Evolutionary conservation across 2,329 filamentous ascomycete species (phyloP).

Genomic region (Leptographium galeiforme): DNA sequence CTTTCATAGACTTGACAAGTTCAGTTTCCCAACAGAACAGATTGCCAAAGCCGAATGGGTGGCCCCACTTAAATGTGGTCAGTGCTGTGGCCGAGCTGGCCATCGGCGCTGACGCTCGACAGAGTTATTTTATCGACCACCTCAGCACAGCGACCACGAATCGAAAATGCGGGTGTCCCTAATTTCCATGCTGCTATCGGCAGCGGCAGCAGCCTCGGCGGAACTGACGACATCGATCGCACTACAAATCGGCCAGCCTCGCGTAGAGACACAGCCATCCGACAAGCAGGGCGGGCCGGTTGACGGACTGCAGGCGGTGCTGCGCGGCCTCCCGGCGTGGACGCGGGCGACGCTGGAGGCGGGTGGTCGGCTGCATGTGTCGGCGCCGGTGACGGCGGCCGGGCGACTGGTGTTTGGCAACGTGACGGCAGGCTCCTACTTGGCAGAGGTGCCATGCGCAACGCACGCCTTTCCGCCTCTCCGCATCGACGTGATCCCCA

Average conservation of each 20-base stretch:
- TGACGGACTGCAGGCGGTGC: not conserved
- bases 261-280: not conserved
- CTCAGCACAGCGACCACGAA: not conserved
- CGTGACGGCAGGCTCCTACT: constrained; percentile 59
- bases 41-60: too few species aligned
- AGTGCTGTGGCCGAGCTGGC: too few species aligned
- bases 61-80: too few species aligned
- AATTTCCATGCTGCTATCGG: not conserved
- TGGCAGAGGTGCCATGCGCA: constrained; percentile 65
- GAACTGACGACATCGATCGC: constrained; percentile 4
- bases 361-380: constrained; percentile 39
- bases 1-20: not conserved
- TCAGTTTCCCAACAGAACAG: not conserved
- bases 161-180: not conserved
- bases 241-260: constrained; percentile 8
- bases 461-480: constrained; percentile 67
- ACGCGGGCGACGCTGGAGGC: constrained; percentile 56
- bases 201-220: not conserved
- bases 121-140: too few species aligned
- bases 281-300: not conserved
- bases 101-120: too few species aligned
- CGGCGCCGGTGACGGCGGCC: constrained; percentile 50
- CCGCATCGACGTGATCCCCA: constrained; percentile 54
- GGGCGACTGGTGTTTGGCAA: constrained; percentile 68
- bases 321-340: constrained; percentile 36